Evolutionary conservation across 306 rosid species (phyloP).

Genomic region (Trifolium dubium): DNA sequence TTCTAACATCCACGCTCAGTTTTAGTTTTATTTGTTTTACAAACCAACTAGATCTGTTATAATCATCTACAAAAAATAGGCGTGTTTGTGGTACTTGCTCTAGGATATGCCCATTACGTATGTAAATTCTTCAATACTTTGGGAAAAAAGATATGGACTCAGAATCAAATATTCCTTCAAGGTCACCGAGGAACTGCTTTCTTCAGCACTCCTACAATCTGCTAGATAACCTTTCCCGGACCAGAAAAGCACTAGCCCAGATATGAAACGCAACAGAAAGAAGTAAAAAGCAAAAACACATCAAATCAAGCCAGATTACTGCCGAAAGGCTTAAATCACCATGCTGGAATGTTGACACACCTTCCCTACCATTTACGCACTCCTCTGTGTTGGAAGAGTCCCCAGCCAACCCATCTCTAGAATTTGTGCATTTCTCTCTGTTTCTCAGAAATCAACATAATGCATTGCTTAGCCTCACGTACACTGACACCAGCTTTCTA

Average conservation of each 20-base stretch:
- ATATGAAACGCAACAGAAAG: not conserved
- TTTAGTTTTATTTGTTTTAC: not conserved
- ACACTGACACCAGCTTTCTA: not conserved
- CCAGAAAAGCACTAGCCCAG: not conserved
- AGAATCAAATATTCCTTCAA: not conserved
- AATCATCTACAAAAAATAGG: not conserved
- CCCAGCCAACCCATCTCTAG: not conserved
- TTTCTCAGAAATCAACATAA: not conserved
- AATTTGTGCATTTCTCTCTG: not conserved
- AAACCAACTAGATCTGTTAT: not conserved
- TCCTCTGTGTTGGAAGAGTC: not conserved
- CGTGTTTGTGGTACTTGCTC: conserved; percentile 1
- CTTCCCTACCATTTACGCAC: not conserved
- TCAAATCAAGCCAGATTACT: not conserved
- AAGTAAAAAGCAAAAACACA: not conserved
- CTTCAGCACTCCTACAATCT: not conserved
- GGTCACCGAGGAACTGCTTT: not conserved
- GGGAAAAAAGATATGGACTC: not conserved
- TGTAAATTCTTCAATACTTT: not conserved
- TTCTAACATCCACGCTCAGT: not conserved
- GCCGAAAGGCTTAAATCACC: not conserved
- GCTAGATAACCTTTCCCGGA: not conserved
- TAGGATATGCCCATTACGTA: not conserved
- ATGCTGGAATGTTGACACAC: not conserved
- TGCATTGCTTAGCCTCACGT: not conserved